These are phyloP conservation scores for Syzygium aqueum DNA, from an alignment of 345 rosid genomes.

Conservation along the genomic window DNA sequence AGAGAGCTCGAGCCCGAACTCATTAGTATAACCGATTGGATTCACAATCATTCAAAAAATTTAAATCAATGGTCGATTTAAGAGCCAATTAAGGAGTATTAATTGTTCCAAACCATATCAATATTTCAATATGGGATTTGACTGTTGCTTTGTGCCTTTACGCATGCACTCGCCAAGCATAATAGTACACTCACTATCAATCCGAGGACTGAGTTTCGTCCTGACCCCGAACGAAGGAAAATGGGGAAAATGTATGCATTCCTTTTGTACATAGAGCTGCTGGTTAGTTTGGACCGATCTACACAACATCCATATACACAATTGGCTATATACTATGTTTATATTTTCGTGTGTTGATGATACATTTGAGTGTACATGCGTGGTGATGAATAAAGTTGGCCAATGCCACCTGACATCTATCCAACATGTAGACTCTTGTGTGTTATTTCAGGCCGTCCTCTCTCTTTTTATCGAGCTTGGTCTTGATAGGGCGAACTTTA, in stretches of 20 bases:
- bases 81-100: neutral
- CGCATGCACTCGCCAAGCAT: neutral
- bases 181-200: neutral
- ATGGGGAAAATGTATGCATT: neutral
- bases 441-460: too few relatives aligned
- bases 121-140: neutral
- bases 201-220: neutral
- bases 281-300: neutral
- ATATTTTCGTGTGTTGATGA: neutral
- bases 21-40: neutral
- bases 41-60: neutral
- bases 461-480: neutral
- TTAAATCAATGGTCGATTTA: neutral
- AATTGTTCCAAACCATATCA: neutral
- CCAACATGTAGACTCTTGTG: too few relatives aligned
- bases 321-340: neutral
- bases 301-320: neutral
- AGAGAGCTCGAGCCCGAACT: neutral
- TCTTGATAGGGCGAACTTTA: neutral
- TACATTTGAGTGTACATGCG: neutral
- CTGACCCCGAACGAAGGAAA: neutral
- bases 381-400: neutral
- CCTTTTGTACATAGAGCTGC: neutral
- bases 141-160: neutral
- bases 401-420: too few relatives aligned